phyloP scores from a whole-genome alignment of 2,329 filamentous ascomycete species.

The Ascochyta viciae-villosae region DNA sequence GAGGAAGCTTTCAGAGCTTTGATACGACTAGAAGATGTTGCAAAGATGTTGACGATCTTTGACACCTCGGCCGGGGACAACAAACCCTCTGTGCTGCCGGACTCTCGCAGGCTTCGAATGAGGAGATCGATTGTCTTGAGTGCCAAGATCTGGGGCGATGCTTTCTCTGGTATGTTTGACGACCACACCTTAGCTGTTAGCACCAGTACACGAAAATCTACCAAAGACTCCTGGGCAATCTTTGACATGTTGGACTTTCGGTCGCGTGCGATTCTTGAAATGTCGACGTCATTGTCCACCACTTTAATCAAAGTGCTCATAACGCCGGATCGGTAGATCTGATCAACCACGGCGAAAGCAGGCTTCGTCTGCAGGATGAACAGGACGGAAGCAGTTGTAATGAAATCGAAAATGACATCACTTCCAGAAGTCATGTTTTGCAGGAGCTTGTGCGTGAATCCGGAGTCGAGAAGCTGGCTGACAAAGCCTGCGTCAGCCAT shows the following conservation, averaged over 20 bases:
- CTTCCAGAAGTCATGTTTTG: constrained; percentile 59
- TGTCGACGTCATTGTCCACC: constrained; percentile 60
- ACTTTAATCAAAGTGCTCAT: constrained; percentile 64
- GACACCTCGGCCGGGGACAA: constrained; percentile 47
- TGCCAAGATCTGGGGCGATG: constrained; percentile 70
- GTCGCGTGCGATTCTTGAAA: constrained; percentile 68
- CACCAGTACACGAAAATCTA: constrained; percentile 62
- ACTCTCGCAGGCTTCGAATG: constrained; percentile 59
- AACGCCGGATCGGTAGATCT: constrained; percentile 63
- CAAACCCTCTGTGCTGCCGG: constrained; percentile 58
- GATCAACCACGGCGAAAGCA: constrained; percentile 65
- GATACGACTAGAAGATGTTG: constrained; percentile 21
- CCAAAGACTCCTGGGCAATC: constrained; percentile 64
- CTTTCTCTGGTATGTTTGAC: constrained; percentile 53
- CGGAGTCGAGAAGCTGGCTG: constrained; percentile 75
- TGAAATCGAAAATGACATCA: constrained; percentile 62
- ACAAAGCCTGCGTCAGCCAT: constrained; percentile 67
- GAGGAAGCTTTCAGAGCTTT: constrained; percentile 19
- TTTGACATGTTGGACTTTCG: constrained; percentile 74
- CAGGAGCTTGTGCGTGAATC: constrained; percentile 73
- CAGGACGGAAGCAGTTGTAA: constrained; percentile 68
- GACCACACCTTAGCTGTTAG: constrained; percentile 67
- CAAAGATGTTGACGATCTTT: constrained; percentile 55
- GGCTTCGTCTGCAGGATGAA: constrained; percentile 68
- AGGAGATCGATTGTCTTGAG: constrained; percentile 69